Conservation (phyloP, 805 yeast genomes). For the Kuraishia borneana region DNA sequence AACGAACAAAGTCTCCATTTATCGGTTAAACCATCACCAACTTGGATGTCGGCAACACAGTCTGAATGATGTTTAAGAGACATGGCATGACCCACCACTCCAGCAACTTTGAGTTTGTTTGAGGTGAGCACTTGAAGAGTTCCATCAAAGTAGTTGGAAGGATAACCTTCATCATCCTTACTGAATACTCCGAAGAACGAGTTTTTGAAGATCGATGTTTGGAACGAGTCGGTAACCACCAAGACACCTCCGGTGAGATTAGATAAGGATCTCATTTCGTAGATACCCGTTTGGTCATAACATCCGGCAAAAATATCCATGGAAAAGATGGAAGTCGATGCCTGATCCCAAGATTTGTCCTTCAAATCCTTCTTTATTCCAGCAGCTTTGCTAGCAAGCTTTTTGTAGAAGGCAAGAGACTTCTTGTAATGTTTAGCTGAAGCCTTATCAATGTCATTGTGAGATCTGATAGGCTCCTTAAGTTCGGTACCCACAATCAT, state of each 20-base stretch:
- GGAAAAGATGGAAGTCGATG: constrained; percentile 53
- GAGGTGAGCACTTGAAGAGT: constrained; percentile 80
- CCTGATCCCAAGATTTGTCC: constrained; percentile 23
- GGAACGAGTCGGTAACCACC: constrained; percentile 84
- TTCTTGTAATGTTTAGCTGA: constrained; percentile 78
- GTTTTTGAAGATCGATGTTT: constrained; percentile 89
- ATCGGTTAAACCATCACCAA: constrained; percentile 89
- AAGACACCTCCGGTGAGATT: constrained; percentile 86
- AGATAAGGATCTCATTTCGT: constrained; percentile 82
- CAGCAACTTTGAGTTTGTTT: constrained; percentile 79
- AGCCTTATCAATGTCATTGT: constrained; percentile 91
- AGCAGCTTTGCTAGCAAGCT: constrained; percentile 61
- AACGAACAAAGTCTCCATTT: constrained; percentile 79
- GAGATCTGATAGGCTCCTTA: constrained; percentile 95
- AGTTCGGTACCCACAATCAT: constrained; percentile 83
- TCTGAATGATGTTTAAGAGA: constrained; percentile 55
- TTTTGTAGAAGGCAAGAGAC: constrained; percentile 74
- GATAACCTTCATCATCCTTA: constrained; percentile 78
- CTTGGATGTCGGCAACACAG: constrained; percentile 83
- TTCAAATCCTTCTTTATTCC: constrained; percentile 24
- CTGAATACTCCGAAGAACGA: constrained; percentile 78
- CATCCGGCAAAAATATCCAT: constrained; percentile 91
- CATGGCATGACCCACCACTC: constrained; percentile 88
- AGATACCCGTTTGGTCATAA: constrained; percentile 91
- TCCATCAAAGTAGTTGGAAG: constrained; percentile 87